Evolutionary conservation across 1,284 basidiomycete genomes (phyloP).

Genomic region (Apiotrichum domesticum): DNA sequence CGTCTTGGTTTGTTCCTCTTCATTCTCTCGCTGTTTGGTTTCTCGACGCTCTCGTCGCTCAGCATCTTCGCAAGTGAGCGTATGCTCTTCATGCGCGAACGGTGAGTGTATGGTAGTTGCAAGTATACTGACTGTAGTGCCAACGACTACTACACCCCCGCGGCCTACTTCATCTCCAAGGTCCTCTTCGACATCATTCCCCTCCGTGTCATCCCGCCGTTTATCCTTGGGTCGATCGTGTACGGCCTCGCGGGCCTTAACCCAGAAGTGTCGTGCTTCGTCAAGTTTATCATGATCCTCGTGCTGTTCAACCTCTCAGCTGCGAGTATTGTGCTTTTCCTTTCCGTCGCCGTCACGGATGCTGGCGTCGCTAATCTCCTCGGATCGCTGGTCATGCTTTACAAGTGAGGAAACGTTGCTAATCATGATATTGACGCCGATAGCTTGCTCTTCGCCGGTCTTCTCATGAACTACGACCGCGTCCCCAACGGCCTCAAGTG

Average conservation of each 20-base stretch:
- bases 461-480: constrained; percentile 88
- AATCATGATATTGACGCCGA: background rate
- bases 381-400: constrained; percentile 93
- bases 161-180: constrained; percentile 94
- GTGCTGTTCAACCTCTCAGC: constrained; percentile 94
- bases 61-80: constrained; percentile 90
- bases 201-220: constrained; percentile 83
- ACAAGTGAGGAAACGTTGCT: constrained; percentile 64
- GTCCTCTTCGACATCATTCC: constrained; percentile 94
- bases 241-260: constrained; percentile 91
- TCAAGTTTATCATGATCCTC: constrained; percentile 94
- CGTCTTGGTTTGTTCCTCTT: constrained; percentile 88
- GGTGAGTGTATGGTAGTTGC: constrained; percentile 51
- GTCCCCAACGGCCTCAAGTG: constrained; percentile 67
- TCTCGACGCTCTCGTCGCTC: constrained; percentile 87
- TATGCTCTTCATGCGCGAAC: constrained; percentile 90
- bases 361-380: constrained; percentile 82
- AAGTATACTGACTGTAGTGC: constrained; percentile 53
- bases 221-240: constrained; percentile 89
- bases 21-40: constrained; percentile 87
- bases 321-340: constrained; percentile 79
- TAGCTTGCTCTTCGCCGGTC: constrained; percentile 88
- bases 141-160: constrained; percentile 93
- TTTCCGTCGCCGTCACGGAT: constrained; percentile 80
- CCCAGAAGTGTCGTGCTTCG: constrained; percentile 78